A percentile compares a stretch with the other conserved stretches of the same genome.
These are phyloP conservation scores for Aspergillus baeticus DNA, from an alignment of 495 filamentous ascomycete genomes.

Conservation along the genomic window DNA sequence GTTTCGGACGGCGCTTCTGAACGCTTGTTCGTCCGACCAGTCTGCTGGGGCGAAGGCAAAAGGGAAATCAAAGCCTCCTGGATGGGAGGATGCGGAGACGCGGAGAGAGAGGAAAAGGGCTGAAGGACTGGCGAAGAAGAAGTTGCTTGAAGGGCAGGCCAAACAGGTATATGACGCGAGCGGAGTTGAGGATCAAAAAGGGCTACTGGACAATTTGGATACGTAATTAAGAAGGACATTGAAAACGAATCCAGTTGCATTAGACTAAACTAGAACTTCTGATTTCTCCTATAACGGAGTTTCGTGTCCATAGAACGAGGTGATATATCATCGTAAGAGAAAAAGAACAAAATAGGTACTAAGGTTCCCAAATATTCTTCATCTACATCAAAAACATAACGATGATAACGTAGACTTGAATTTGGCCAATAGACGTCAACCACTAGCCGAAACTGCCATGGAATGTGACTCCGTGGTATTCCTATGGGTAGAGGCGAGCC, in stretches of 20 bases:
- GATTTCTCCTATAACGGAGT: background rate
- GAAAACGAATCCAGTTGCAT: background rate
- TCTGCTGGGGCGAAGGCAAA: conserved; percentile 19
- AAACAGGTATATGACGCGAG: conserved; percentile 13
- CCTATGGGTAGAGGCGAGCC: background rate
- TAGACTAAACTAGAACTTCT: background rate
- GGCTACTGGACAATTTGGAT: background rate
- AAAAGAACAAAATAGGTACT: background rate
- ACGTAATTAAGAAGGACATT: background rate
- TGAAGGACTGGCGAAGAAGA: conserved; percentile 56
- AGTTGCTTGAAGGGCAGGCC: conserved; percentile 22
- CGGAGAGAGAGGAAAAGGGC: conserved; percentile 60
- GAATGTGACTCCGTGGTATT: background rate
- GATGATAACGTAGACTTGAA: conserved; percentile 8
- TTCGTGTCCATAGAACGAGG: background rate
- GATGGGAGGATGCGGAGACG: conserved; percentile 58
- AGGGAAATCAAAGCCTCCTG: conserved; percentile 22
- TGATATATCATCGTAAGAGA: background rate
- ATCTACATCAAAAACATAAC: conserved; percentile 8
- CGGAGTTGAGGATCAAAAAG: conserved; percentile 2
- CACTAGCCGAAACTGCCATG: background rate
- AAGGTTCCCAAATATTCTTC: conserved; percentile 5
- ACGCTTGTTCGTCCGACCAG: conserved; percentile 17
- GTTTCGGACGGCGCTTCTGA: conserved; percentile 42
- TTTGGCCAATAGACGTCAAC: conserved; percentile 3